These are phyloP conservation scores for Euphrasia confusa DNA, from an alignment of 257 asterid genomes.

Conservation along the genomic window DNA sequence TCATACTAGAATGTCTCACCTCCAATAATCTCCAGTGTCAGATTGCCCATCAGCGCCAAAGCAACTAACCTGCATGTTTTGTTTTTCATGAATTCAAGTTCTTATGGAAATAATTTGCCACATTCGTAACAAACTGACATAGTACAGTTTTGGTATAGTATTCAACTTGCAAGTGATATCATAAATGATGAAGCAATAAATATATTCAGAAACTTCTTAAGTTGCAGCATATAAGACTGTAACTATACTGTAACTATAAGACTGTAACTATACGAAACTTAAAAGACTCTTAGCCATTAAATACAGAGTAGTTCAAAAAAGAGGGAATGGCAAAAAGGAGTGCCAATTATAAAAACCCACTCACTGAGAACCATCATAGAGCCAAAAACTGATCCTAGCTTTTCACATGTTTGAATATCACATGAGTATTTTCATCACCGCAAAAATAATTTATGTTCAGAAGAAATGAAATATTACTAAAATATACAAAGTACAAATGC, in stretches of 20 bases:
- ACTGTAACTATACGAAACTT: too few species aligned
- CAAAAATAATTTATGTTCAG: neutral
- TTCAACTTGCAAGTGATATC: neutral
- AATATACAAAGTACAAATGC: neutral
- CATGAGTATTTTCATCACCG: neutral
- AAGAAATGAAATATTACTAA: constrained; percentile 6
- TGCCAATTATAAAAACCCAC: too few species aligned
- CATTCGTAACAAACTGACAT: neutral
- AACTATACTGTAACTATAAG: too few species aligned
- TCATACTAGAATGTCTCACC: constrained; percentile 36
- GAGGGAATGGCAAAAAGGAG: too few species aligned
- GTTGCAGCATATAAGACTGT: too few species aligned
- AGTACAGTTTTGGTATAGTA: neutral
- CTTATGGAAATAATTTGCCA: constrained; percentile 7
- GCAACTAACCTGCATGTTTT: constrained; percentile 75
- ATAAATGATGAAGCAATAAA: too few species aligned
- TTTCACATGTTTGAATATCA: neutral
- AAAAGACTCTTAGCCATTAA: too few species aligned
- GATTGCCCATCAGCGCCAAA: constrained; percentile 80
- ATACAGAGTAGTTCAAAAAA: too few species aligned
- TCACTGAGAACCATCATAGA: too few species aligned
- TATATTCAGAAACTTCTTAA: too few species aligned
- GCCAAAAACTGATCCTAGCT: too few species aligned
- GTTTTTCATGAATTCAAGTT: constrained; percentile 14
- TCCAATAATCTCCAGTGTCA: constrained; percentile 95